Percentiles rank a stretch among this genome's conserved stretches.
phyloP scores from a whole-genome alignment of 2,329 filamentous ascomycete genomes.

The Trichophyton equinum region DNA sequence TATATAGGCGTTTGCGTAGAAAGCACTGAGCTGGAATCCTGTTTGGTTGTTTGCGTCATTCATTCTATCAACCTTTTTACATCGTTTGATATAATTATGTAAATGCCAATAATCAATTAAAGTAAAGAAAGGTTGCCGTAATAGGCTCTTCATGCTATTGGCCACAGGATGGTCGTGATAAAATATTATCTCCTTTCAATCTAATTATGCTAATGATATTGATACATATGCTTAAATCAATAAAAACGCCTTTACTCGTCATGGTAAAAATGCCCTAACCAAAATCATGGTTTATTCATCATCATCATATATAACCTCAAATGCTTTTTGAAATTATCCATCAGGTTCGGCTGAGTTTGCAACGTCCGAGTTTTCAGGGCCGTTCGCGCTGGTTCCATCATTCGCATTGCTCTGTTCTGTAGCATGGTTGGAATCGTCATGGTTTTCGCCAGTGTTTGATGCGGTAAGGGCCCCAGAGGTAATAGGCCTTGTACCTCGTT shows the following conservation, averaged over 20 bases:
- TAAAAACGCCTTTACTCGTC: no score
- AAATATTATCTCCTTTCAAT: no score
- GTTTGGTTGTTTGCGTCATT: background rate
- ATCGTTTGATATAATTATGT: background rate
- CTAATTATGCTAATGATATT: no score
- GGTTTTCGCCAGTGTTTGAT: background rate
- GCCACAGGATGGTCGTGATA: background rate
- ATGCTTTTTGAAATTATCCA: background rate
- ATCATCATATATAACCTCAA: background rate
- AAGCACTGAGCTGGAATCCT: background rate
- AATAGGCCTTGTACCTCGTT: background rate
- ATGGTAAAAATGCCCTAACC: background rate
- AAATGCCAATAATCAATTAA: background rate
- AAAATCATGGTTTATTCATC: background rate
- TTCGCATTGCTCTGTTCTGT: background rate
- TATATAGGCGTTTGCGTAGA: background rate
- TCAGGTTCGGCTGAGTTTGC: background rate
- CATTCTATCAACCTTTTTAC: background rate
- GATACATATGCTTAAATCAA: no score
- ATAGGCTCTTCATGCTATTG: background rate
- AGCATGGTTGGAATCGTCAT: no score
- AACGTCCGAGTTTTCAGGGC: background rate
- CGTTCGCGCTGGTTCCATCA: background rate
- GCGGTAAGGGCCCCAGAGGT: background rate
- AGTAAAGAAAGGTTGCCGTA: no score